phyloP scores from a whole-genome alignment of 208 protist species.

The Endotrypanum monterogeii region DNA sequence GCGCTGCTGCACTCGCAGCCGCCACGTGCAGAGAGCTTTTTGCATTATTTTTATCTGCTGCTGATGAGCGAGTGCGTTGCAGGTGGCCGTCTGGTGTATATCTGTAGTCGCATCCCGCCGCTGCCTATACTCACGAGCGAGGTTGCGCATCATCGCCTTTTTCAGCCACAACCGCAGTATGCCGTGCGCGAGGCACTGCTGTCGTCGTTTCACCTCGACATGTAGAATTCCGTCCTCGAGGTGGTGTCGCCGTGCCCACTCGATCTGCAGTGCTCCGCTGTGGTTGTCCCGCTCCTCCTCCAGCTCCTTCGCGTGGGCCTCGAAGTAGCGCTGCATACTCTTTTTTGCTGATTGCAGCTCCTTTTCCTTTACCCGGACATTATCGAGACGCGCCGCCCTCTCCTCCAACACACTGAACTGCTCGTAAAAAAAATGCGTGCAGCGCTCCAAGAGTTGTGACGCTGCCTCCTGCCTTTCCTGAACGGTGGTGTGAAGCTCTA shows the following conservation, averaged over 20 bases:
- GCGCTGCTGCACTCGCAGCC: constrained; percentile 11
- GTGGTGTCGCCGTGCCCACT: constrained; percentile 30
- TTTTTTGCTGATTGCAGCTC: constrained; percentile 42
- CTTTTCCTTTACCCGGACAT: constrained; percentile 37
- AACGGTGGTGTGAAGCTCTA: constrained; percentile 28
- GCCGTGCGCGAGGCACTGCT: constrained; percentile 7
- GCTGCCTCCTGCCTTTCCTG: constrained; percentile 53
- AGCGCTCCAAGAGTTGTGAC: constrained; percentile 36
- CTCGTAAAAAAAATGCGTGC: constrained; percentile 28
- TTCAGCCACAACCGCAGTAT: constrained; percentile 31
- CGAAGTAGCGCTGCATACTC: constrained; percentile 65
- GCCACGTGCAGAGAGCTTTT: constrained; percentile 10
- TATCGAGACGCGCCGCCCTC: constrained; percentile 25
- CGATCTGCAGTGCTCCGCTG: constrained; percentile 19
- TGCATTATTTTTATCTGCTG: not conserved
- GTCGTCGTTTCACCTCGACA: not conserved
- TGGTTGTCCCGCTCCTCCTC: constrained; percentile 25
- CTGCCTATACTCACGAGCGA: constrained; percentile 12
- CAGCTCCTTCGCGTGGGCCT: constrained; percentile 37
- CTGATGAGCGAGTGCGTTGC: constrained; percentile 14
- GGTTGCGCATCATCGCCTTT: constrained; percentile 29
- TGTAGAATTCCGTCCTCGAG: constrained; percentile 17
- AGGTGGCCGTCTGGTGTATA: constrained; percentile 6
- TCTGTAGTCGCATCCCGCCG: constrained; percentile 7
- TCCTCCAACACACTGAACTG: constrained; percentile 36